phyloP scores from a whole-genome alignment of 2,329 filamentous ascomycete genomes.

The Colletotrichum cereale region DNA sequence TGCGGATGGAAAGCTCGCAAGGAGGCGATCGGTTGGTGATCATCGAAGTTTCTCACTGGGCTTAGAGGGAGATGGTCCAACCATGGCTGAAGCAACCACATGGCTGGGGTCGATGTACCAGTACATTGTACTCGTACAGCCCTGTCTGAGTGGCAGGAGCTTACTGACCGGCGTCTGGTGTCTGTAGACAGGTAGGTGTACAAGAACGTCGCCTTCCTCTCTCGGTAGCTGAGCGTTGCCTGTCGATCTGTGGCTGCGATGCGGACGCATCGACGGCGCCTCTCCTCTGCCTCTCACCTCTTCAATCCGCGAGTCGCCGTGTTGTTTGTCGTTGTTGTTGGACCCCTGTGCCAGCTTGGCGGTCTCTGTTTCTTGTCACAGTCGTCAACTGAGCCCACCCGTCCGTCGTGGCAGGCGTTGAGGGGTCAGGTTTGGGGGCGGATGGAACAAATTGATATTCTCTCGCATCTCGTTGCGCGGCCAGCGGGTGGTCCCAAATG shows the following conservation, averaged over 20 bases:
- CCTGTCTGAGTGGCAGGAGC: not conserved
- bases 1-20: not conserved
- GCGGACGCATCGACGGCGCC: not conserved
- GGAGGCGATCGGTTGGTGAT: conserved; percentile 9
- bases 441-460: not conserved
- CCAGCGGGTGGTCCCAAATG: conserved; percentile 20
- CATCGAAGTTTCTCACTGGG: not conserved
- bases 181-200: not conserved
- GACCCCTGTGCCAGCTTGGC: not conserved
- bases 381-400: not conserved
- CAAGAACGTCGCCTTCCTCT: conserved; percentile 5
- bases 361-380: not conserved
- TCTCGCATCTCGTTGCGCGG: conserved; percentile 29
- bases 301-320: not conserved
- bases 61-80: conserved; percentile 4
- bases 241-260: conserved; percentile 28
- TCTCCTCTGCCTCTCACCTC: not conserved
- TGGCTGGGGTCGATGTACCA: too few species aligned
- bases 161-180: not conserved
- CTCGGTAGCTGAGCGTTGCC: conserved; percentile 15
- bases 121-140: too few species aligned
- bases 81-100: conserved; percentile 8
- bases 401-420: conserved; percentile 13
- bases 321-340: not conserved
- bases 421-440: not conserved